phyloP scores from a whole-genome alignment of 805 yeast species.

The Lachancea nothofagi region DNA sequence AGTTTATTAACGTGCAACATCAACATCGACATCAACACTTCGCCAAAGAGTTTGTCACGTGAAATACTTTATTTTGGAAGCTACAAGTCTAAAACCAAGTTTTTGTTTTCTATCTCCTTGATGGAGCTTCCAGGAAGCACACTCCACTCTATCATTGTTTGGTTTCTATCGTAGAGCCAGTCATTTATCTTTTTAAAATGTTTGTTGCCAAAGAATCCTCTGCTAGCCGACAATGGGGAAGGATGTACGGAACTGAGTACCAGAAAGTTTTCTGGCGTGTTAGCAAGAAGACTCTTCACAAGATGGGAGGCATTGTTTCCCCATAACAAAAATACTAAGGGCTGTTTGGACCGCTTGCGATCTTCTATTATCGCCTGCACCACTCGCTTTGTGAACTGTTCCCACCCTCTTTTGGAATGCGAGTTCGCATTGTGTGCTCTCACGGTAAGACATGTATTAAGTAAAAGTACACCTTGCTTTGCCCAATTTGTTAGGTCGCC shows the following conservation, averaged over 20 bases:
- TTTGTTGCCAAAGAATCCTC: constrained; percentile 64
- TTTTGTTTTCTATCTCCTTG: constrained; percentile 18
- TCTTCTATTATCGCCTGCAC: constrained; percentile 47
- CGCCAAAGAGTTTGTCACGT: not conserved
- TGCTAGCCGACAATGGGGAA: constrained; percentile 88
- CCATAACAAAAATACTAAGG: constrained; percentile 76
- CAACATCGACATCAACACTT: too few relatives aligned
- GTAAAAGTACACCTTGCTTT: constrained; percentile 73
- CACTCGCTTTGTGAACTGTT: constrained; percentile 71
- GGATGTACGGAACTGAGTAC: constrained; percentile 84
- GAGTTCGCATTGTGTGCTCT: constrained; percentile 91
- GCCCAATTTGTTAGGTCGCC: constrained; percentile 80
- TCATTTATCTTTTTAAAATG: constrained; percentile 74
- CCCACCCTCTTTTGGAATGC: constrained; percentile 92
- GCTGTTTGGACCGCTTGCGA: constrained; percentile 41
- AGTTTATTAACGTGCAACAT: too few relatives aligned
- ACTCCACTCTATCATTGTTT: constrained; percentile 63
- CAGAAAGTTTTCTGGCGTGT: constrained; percentile 33
- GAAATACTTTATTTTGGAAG: not conserved
- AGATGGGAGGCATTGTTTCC: constrained; percentile 69
- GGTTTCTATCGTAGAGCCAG: constrained; percentile 51
- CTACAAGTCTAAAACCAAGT: constrained; percentile 9
- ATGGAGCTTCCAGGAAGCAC: constrained; percentile 30
- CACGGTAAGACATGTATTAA: constrained; percentile 87
- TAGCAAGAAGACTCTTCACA: constrained; percentile 38